Base-by-base conservation (phyloP, 139 green algal species). In the Pleodorina starrii region DNA sequence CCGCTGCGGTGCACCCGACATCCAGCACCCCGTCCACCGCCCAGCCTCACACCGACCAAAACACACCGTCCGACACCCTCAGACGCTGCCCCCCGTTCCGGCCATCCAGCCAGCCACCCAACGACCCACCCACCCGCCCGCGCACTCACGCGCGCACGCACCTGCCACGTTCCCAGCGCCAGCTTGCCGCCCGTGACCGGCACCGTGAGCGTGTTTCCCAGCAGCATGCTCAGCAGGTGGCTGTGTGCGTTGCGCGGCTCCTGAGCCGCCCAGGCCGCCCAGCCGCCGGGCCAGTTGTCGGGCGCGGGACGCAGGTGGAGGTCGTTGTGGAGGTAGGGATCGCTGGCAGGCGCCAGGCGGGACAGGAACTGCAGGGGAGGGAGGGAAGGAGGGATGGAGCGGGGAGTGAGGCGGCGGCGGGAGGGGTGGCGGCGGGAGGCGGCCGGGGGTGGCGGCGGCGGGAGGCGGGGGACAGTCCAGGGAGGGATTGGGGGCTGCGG, bases 301-400 rank as follows among this genome's bases (percentile, higher is more conserved):
- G 96, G 96, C 0, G 93, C 94, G 40, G 95, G 91, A 5, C 96
- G 75, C 48, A 96, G 83, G 85, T 98, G 95, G 21, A 97, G 82
- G 89, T 97, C 96, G 90, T 98, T 98, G 94, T 98, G 96, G 36
- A 98, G 89, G 91, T 97, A 98, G 2, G 94, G 93, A 32, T 95
- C 90, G 1, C 25, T 48, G 10, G 96, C 88, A 0, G 96, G 95
- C 6, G 94, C 95, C 38, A 97, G 78, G 79, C 90, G 91, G 36
- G 75, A 86, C 50, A 97, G 89, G 32, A 90, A 96, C 94, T 82
- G 32, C 32, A 32, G 38, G 32, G 19, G 2, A 6, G 63, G 5
- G 63, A 4, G 63, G 32, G 63, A 38, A 21, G 63, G 35, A 11
- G 48, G 48, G 48, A 57, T 57, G 11, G 48, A 57, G 12, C 48